Conservation (phyloP, 352 stramenopile species). For the Phytophthora europaea region DNA sequence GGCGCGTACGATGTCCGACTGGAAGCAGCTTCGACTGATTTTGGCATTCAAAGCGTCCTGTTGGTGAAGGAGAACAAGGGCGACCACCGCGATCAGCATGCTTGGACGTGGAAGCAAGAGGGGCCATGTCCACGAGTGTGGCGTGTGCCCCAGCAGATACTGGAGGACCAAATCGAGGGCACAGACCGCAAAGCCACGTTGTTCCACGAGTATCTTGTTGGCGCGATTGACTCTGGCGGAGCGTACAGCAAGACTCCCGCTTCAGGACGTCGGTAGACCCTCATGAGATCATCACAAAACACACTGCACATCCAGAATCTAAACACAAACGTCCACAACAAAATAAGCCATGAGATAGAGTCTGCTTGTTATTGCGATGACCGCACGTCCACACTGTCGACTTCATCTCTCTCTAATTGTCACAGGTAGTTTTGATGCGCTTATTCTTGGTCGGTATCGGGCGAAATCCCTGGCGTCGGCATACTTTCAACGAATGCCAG, state of each 20-base stretch:
- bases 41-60: slow-evolving; percentile 57
- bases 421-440: slow-evolving; percentile 24
- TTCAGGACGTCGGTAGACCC: slow-evolving; percentile 11
- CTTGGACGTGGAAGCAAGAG: slow-evolving; percentile 55
- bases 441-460: slow-evolving; percentile 40
- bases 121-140: slow-evolving; percentile 36
- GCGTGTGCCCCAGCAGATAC: slow-evolving; percentile 55
- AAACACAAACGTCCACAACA: background rate
- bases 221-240: slow-evolving; percentile 61
- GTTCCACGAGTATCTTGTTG: slow-evolving; percentile 56
- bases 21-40: slow-evolving; percentile 40
- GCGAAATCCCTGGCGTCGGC: slow-evolving; percentile 11
- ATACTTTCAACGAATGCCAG: slow-evolving; percentile 66
- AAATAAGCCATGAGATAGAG: slow-evolving; percentile 28
- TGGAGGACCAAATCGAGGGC: slow-evolving; percentile 38
- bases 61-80: slow-evolving; percentile 58
- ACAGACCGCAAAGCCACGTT: slow-evolving; percentile 33
- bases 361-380: slow-evolving; percentile 36
- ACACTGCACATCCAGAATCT: background rate
- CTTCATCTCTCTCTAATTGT: slow-evolving; percentile 43
- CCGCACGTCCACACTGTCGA: slow-evolving; percentile 13
- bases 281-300: background rate
- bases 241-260: slow-evolving; percentile 46
- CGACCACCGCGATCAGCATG: slow-evolving; percentile 60
- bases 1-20: slow-evolving; percentile 57